phyloP scores from a whole-genome alignment of 169 alveolate species.

The Plasmodium ovale region DNA sequence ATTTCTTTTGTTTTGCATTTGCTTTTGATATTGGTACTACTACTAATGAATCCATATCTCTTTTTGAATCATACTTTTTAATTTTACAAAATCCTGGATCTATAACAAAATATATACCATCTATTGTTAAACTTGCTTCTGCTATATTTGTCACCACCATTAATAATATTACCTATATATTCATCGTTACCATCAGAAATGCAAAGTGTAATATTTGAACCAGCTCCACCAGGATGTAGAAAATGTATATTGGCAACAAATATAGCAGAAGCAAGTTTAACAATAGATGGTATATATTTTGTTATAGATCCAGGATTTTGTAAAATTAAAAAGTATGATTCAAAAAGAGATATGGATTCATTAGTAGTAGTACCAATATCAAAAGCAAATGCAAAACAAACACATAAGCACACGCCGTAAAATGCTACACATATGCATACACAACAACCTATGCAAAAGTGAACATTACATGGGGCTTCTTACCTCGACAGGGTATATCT shows the following conservation, averaged over 20 bases:
- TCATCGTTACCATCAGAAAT: constrained; percentile 98
- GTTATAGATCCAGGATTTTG: constrained; percentile 99
- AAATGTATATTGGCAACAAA: constrained; percentile 99
- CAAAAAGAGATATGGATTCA: constrained; percentile 99
- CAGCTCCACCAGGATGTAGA: constrained; percentile 98
- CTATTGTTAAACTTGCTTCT: constrained; percentile 99
- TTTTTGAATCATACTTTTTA: constrained; percentile 96
- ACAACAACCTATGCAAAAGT: too few relatives aligned
- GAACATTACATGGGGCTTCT: not conserved
- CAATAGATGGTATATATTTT: constrained; percentile 99
- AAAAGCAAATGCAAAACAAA: constrained; percentile 98
- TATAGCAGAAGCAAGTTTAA: constrained; percentile 99
- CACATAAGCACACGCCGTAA: not conserved
- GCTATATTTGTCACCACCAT: constrained; percentile 99
- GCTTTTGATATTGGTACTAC: constrained; percentile 99
- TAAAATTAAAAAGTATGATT: constrained; percentile 96
- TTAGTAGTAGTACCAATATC: constrained; percentile 98
- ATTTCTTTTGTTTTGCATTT: constrained; percentile 98
- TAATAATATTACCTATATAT: constrained; percentile 96
- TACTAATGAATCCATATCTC: constrained; percentile 98
- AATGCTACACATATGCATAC: not conserved
- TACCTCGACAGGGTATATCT: constrained; percentile 98
- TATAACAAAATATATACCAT: constrained; percentile 99
- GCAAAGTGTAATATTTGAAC: constrained; percentile 98
- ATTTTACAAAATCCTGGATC: constrained; percentile 99